Conservation (phyloP, 73 alveolate species). For the Paramecium sexaurelia region DNA sequence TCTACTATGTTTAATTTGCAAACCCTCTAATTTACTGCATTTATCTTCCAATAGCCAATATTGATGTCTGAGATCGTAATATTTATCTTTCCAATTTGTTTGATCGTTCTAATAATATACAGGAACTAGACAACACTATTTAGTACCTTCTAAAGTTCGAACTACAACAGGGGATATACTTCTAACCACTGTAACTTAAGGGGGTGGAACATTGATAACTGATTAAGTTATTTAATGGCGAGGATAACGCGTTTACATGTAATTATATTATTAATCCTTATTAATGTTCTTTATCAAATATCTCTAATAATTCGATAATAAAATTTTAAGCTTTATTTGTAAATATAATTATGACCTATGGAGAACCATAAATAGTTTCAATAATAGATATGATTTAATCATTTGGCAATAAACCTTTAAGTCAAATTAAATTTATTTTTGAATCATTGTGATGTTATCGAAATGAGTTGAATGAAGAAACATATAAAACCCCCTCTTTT, state of each 20-base stretch:
- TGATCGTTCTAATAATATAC: slow-evolving; percentile 6
- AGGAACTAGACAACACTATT: neutral
- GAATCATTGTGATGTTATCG: no score
- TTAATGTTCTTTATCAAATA: neutral
- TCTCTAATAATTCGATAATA: neutral
- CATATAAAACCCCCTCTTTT: no score
- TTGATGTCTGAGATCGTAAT: neutral
- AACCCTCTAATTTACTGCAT: neutral
- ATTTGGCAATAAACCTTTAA: no score
- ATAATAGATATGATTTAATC: no score
- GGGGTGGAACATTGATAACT: neutral
- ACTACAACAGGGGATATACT: slow-evolving; percentile 11
- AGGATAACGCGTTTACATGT: neutral
- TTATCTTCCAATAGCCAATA: slow-evolving; percentile 13
- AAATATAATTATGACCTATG: no score
- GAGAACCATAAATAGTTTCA: no score
- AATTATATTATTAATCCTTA: neutral
- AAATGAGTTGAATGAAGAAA: no score
- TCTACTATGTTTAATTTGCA: neutral
- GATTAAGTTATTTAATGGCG: neutral
- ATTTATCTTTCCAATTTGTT: neutral
- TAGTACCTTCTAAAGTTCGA: slow-evolving; percentile 15
- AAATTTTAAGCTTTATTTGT: neutral
- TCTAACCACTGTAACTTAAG: neutral
- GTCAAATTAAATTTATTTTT: no score